These are phyloP conservation scores for Russula sp. DNA, from an alignment of 768 basidiomycete species.

Conservation along the genomic window DNA sequence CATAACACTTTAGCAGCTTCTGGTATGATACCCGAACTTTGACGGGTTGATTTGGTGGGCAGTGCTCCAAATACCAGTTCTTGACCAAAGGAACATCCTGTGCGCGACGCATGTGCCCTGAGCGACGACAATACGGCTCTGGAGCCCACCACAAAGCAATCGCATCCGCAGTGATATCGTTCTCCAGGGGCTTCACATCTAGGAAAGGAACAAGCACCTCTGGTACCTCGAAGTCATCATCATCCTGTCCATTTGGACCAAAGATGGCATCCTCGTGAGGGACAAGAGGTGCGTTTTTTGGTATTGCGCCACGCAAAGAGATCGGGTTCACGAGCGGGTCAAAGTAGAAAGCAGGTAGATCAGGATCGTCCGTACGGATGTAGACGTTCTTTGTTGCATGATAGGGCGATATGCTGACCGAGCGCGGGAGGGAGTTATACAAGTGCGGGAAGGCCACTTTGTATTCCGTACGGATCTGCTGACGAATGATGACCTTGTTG, in stretches of 20 bases:
- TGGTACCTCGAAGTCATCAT: slow-evolving; percentile 84
- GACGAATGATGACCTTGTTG: slow-evolving; percentile 98
- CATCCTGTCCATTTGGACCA: slow-evolving; percentile 77
- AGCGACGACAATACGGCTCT: slow-evolving; percentile 88
- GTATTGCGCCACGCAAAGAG: slow-evolving; percentile 75
- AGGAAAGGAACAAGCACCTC: slow-evolving; percentile 76
- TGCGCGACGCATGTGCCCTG: slow-evolving; percentile 86
- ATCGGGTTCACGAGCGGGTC: slow-evolving; percentile 98
- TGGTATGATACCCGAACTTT: slow-evolving; percentile 99
- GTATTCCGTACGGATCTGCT: slow-evolving; percentile 97
- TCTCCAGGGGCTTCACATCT: slow-evolving; percentile 69
- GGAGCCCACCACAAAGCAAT: slow-evolving; percentile 99
- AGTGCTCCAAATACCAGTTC: slow-evolving; percentile 98
- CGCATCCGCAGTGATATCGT: slow-evolving; percentile 89
- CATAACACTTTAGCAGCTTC: slow-evolving; percentile 92
- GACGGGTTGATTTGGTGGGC: slow-evolving; percentile 91
- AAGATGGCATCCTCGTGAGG: slow-evolving; percentile 92
- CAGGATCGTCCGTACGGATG: slow-evolving; percentile 98
- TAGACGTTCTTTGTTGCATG: slow-evolving; percentile 96
- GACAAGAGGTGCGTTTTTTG: slow-evolving; percentile 76
- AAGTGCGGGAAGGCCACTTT: slow-evolving; percentile 98
- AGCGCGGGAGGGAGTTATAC: slow-evolving; percentile 95
- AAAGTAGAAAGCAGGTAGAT: slow-evolving; percentile 98
- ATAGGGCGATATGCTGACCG: slow-evolving; percentile 86
- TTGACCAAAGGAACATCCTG: slow-evolving; percentile 96